These are phyloP conservation scores for Thelonectria discophora DNA, from an alignment of 2,329 filamentous ascomycete genomes.

Conservation along the genomic window DNA sequence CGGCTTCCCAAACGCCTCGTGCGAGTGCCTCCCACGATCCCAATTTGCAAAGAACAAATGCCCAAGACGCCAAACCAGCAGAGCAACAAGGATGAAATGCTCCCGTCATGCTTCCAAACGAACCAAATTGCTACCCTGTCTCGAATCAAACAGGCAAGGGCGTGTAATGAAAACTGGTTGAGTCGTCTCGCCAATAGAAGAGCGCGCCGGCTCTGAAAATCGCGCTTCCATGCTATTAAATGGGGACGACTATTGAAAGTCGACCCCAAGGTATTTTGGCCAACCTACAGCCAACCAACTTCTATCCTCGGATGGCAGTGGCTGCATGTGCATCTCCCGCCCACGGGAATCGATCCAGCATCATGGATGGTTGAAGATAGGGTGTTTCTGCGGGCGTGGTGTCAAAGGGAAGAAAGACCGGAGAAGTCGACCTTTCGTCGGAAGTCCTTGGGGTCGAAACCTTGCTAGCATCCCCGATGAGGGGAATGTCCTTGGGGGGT, in stretches of 20 bases:
- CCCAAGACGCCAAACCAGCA: constrained; percentile 40
- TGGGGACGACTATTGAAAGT: not conserved
- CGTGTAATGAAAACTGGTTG: constrained; percentile 18
- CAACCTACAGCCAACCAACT: constrained; percentile 27
- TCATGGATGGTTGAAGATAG: constrained; percentile 51
- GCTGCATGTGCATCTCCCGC: constrained; percentile 58
- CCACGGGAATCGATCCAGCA: constrained; percentile 57
- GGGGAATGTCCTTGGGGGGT: constrained; percentile 41
- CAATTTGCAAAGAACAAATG: constrained; percentile 33
- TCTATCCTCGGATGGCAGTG: constrained; percentile 58
- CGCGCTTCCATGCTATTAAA: constrained; percentile 11
- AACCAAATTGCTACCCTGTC: constrained; percentile 30
- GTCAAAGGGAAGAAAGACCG: constrained; percentile 57
- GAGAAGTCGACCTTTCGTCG: constrained; percentile 54
- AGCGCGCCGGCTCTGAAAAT: constrained; percentile 10
- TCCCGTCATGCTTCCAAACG: constrained; percentile 21
- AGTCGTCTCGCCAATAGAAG: constrained; percentile 3
- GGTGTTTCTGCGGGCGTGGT: constrained; percentile 54
- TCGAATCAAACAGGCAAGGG: constrained; percentile 34
- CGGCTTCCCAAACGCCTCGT: constrained; percentile 39
- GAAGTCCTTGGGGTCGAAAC: constrained; percentile 46
- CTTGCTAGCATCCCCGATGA: constrained; percentile 31
- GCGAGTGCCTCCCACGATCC: constrained; percentile 36
- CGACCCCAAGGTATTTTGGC: constrained; percentile 24
- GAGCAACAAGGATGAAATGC: constrained; percentile 29